Percentiles rank a stretch among this genome's conserved stretches.
Evolutionary conservation across 495 filamentous ascomycete genomes (phyloP).

Genomic region (Daldinia loculata): DNA sequence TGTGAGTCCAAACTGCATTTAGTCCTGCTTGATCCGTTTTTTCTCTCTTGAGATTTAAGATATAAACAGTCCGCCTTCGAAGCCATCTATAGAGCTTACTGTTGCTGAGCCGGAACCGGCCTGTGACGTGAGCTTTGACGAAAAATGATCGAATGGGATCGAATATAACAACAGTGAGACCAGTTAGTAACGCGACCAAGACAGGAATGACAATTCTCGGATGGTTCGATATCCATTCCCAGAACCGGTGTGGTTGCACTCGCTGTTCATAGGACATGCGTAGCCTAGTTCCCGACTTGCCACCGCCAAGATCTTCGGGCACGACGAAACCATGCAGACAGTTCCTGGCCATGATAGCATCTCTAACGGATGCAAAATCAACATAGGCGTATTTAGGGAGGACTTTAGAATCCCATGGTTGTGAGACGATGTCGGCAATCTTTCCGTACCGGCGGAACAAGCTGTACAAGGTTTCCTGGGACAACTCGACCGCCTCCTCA

Average conservation of each 20-base stretch:
- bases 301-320: conserved; percentile 69
- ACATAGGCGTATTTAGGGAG: conserved; percentile 80
- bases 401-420: conserved; percentile 84
- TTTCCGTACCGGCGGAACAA: conserved; percentile 93
- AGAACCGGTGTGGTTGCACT: conserved; percentile 76
- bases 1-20: conserved; percentile 86
- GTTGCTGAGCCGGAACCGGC: conserved; percentile 75
- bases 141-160: conserved; percentile 94
- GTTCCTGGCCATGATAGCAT: conserved; percentile 86
- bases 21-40: conserved; percentile 73
- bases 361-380: conserved; percentile 73
- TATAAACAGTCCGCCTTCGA: conserved; percentile 76
- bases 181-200: conserved; percentile 78
- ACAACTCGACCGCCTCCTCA: conserved; percentile 73
- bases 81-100: conserved; percentile 80
- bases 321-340: conserved; percentile 89
- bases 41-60: conserved; percentile 61
- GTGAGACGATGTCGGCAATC: conserved; percentile 77
- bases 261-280: conserved; percentile 83
- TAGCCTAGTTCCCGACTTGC: conserved; percentile 75
- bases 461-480: conserved; percentile 84
- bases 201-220: conserved; percentile 87
- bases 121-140: conserved; percentile 84
- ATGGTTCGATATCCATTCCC: conserved; percentile 89
- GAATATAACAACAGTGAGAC: conserved; percentile 89